Base-by-base conservation (phyloP, 768 basidiomycete species). In the Pleurotus giganteus region DNA sequence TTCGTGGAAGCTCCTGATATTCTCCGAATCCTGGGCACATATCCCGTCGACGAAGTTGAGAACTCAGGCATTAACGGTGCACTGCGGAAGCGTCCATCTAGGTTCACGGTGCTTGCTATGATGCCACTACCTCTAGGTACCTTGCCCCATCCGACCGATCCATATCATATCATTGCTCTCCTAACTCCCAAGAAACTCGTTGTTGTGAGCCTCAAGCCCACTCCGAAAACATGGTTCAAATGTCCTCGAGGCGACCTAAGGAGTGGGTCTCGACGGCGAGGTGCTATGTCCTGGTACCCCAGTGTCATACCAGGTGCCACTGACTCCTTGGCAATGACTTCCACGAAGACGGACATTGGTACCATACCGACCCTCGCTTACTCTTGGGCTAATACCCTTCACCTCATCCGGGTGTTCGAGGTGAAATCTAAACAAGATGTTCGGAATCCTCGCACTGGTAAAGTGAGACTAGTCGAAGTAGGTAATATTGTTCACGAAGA, bases 1-100 rank as follows among this genome's bases (percentile, higher is more conserved):
- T 97, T 97, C 60, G 88, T 99, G 4, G 95, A 98, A 43, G 94
- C 95, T 11, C 86, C 91, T 13, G 97, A 99, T 66, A 92, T 91
- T 29, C 79, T 98, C 42, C 86, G 97, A 15, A 91, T 99, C 50
- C 78, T 98, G 2, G 97, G 97, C 1, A 91, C 88, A 63, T 96
- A 98, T 64, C 89, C 91, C 3, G 82, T 86, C 26, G 75, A 77
- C 39, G 68, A 70, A 53, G 45, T 32, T 19, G 56, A 7, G 61
- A 50, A 19, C 2, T 29, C 49, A 8, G 15, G 31, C 11, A 13
- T 24, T 7, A 39, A 51, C 37, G 9, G 65, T 23, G 66, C 70
- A 19, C 71, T 72, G 56, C 75, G 75, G 46, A 78, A 76, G 37
- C 78, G 79, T 24, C 80, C 72, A 60, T 62, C 72, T 53, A 81